Evolutionary conservation across 2,329 filamentous ascomycete species (phyloP).

Genomic region (Colletotrichum phormii): DNA sequence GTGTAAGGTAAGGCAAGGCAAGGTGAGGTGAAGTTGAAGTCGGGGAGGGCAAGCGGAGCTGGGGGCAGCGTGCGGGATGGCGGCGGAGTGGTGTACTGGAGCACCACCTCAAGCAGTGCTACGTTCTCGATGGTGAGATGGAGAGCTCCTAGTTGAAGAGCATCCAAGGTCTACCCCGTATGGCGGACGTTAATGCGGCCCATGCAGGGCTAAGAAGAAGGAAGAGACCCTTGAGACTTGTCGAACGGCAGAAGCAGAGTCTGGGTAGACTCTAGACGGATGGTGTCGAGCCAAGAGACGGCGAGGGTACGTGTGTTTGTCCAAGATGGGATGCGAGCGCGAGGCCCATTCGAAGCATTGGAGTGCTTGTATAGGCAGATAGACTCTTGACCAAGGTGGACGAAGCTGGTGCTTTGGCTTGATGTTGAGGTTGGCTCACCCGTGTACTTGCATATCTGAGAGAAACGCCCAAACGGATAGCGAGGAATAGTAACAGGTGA

Average conservation of each 20-base stretch:
- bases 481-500: background rate
- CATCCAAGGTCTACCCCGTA: constrained; percentile 34
- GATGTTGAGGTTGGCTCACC: constrained; percentile 16
- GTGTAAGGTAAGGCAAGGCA: constrained; percentile 24
- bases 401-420: constrained; percentile 16
- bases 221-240: constrained; percentile 23
- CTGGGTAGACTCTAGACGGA: background rate
- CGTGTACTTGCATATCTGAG: constrained; percentile 17
- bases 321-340: constrained; percentile 32
- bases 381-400: constrained; percentile 27
- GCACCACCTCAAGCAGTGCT: constrained; percentile 3
- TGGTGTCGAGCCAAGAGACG: constrained; percentile 23
- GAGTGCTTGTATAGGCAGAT: constrained; percentile 3
- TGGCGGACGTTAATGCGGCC: constrained; percentile 31
- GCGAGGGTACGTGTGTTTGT: constrained; percentile 25
- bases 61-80: constrained; percentile 1
- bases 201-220: constrained; percentile 30
- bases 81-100: constrained; percentile 1
- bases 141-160: constrained; percentile 13
- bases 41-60: background rate
- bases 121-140: constrained; percentile 1
- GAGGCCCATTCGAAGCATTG: constrained; percentile 26
- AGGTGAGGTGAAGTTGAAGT: constrained; percentile 6
- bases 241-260: constrained; percentile 15
- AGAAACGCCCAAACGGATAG: background rate